Evolutionary conservation across 2,329 filamentous ascomycete genomes (phyloP).

Genomic region (Aureobasidium lini): DNA sequence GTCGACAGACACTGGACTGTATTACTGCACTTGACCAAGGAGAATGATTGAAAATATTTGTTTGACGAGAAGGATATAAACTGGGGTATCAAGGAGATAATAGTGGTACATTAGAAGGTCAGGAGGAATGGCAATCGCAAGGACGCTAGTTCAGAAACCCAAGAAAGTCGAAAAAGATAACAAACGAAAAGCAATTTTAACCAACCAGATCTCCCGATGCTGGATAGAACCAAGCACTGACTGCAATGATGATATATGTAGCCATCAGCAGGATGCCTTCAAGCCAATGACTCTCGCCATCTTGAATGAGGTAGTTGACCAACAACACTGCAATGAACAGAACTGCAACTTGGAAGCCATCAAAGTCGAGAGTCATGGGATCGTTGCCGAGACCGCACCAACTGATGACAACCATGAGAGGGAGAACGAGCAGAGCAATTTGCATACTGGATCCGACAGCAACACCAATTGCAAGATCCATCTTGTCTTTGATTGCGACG

Average conservation of each 20-base stretch:
- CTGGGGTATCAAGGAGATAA: conserved; percentile 1
- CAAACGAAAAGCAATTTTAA: background rate
- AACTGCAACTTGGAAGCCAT: conserved; percentile 73
- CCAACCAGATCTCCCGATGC: conserved; percentile 14
- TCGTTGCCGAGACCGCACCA: conserved; percentile 49
- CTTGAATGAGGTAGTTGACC: conserved; percentile 56
- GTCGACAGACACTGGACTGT: too few species aligned
- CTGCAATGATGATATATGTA: conserved; percentile 55
- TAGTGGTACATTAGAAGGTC: background rate
- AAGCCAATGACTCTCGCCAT: conserved; percentile 42
- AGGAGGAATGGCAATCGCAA: background rate
- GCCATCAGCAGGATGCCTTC: conserved; percentile 55
- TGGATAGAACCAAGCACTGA: conserved; percentile 48
- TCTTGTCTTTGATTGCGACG: conserved; percentile 57
- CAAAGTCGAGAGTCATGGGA: conserved; percentile 71
- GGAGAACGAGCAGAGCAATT: conserved; percentile 56
- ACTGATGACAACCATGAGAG: conserved; percentile 52
- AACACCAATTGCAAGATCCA: conserved; percentile 60
- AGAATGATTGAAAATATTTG: background rate
- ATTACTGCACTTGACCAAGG: too few species aligned
- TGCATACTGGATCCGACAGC: conserved; percentile 60
- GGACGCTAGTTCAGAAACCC: background rate
- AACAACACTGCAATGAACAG: conserved; percentile 50
- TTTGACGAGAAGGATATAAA: background rate
- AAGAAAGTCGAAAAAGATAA: background rate